A percentile compares a stretch with the other conserved stretches of the same genome.
phyloP scores from a whole-genome alignment of 306 rosid genomes.

The Corylus avellana region DNA sequence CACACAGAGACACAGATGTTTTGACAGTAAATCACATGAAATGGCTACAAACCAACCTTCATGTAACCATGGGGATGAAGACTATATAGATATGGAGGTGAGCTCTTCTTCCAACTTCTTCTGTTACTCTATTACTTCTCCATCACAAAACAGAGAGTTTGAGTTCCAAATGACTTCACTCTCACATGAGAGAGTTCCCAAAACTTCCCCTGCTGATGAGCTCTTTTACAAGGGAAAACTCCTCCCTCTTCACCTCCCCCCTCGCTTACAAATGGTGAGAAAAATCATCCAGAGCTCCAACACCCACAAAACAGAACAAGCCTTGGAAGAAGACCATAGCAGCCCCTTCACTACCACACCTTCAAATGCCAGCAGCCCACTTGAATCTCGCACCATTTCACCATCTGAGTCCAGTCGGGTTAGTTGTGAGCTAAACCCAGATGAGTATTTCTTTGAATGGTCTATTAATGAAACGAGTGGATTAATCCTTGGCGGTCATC shows the following conservation, averaged over 20 bases:
- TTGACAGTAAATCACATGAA: slow-evolving; percentile 42
- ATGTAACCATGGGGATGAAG: slow-evolving; percentile 59
- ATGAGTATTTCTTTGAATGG: slow-evolving; percentile 52
- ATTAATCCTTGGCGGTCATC: slow-evolving; percentile 30
- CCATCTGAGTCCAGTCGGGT: slow-evolving; percentile 69
- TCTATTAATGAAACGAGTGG: slow-evolving; percentile 39
- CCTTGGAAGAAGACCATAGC: slow-evolving; percentile 35
- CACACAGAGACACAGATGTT: slow-evolving; percentile 16
- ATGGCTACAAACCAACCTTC: slow-evolving; percentile 56
- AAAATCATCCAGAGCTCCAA: slow-evolving; percentile 52
- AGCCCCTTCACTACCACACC: slow-evolving; percentile 42
- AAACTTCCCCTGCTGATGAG: slow-evolving; percentile 82
- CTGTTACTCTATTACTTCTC: slow-evolving; percentile 51
- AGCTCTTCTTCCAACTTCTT: slow-evolving; percentile 49
- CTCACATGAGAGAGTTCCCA: slow-evolving; percentile 44
- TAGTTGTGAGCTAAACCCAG: slow-evolving; percentile 65
- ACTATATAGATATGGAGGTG: slow-evolving; percentile 88
- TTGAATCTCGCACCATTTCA: slow-evolving; percentile 54
- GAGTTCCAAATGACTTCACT: slow-evolving; percentile 81
- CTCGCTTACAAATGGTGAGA: slow-evolving; percentile 86
- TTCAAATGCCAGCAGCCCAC: slow-evolving; percentile 38
- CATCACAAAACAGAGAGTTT: slow-evolving; percentile 72
- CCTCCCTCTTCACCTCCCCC: slow-evolving; percentile 94
- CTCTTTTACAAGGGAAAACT: slow-evolving; percentile 98
- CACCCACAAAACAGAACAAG: slow-evolving; percentile 32